A percentile compares a stretch with the other conserved stretches of the same genome.
phyloP scores from a whole-genome alignment of 352 stramenopile genomes.

The Phytophthora pisi region DNA sequence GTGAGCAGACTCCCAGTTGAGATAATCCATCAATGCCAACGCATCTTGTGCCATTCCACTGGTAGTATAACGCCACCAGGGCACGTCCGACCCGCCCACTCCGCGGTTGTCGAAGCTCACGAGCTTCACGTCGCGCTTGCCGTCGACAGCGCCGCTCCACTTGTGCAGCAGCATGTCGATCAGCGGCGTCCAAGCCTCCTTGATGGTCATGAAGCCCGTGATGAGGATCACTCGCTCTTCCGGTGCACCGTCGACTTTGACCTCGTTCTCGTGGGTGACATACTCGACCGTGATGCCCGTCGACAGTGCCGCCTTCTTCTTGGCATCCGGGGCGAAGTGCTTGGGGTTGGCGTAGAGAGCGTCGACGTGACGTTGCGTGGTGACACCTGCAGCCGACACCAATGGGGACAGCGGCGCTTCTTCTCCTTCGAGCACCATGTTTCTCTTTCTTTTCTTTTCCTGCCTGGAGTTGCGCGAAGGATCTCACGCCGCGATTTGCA shows the following conservation, averaged over 20 bases:
- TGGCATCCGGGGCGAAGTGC: constrained; percentile 25
- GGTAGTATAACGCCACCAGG: constrained; percentile 52
- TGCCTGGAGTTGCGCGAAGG: too few relatives aligned
- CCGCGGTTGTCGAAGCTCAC: constrained; percentile 68
- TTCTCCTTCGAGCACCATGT: neutral
- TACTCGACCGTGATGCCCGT: constrained; percentile 59
- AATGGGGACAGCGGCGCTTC: constrained; percentile 16
- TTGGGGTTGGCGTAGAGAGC: constrained; percentile 40
- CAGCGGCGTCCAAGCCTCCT: constrained; percentile 54
- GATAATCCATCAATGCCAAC: constrained; percentile 52
- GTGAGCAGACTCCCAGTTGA: constrained; percentile 49
- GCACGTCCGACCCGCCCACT: constrained; percentile 13
- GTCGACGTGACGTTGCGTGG: constrained; percentile 46
- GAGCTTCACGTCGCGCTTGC: constrained; percentile 41
- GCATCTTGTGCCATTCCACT: constrained; percentile 56
- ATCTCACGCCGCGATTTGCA: too few relatives aligned
- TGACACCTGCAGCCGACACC: constrained; percentile 34
- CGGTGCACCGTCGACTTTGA: constrained; percentile 8
- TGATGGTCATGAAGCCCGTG: constrained; percentile 55
- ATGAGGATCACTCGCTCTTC: constrained; percentile 49
- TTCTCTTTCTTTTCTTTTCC: neutral
- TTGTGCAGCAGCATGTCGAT: constrained; percentile 53
- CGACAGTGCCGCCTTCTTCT: constrained; percentile 27
- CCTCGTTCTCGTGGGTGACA: constrained; percentile 39
- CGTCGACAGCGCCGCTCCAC: constrained; percentile 25